Base-by-base conservation (phyloP, 768 basidiomycete species). In the Harrya chromipes region DNA sequence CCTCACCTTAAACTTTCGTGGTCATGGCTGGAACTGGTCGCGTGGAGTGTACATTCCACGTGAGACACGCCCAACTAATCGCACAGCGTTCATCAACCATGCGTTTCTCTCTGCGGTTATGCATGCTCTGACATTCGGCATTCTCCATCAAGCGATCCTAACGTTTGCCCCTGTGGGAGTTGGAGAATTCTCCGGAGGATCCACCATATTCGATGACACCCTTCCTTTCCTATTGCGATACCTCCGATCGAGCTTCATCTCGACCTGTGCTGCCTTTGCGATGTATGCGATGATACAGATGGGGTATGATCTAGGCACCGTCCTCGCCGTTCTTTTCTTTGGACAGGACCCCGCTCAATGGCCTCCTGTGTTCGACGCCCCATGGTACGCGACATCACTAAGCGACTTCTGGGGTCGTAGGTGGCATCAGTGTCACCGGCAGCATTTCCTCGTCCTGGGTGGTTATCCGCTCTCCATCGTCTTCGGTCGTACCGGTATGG, bases 21-120 rank as follows among this genome's bases (percentile, higher is more conserved):
- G 84, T 7, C 59, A 71, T 40, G 82, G 80, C 13, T 86, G 84
- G 84, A 67, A 76, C 37, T 84, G 81, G 77, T 80, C 82, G 2
- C 55, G 64, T 24, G 52, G 57, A 21, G 13, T 61, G 10, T 45
- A 59, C 40, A 31, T 67, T 21, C 63, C 70, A 6, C 62, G 49
- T 6, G 75, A 78, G 53, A 73, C 68, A 10, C 75, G 77, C 17
- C 70, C 74, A 2, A 51, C 60, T 1, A 72, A 76, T 19, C 70
- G 61, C 9, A 16, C 50, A 1, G 53, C 62, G 13, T 84, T 82
- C 58, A 37, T 70, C 4, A 43, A 63, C 16, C 52, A 64, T 7
- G 73, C 76, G 0, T 41, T 72, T 7, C 10, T 54, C 14, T 72
- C 70, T 19, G 56, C 70, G 21, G 29, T 75, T 27, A 21, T 51